phyloP scores from a whole-genome alignment of 2,329 filamentous ascomycete genomes.

The Colletotrichum sp. region DNA sequence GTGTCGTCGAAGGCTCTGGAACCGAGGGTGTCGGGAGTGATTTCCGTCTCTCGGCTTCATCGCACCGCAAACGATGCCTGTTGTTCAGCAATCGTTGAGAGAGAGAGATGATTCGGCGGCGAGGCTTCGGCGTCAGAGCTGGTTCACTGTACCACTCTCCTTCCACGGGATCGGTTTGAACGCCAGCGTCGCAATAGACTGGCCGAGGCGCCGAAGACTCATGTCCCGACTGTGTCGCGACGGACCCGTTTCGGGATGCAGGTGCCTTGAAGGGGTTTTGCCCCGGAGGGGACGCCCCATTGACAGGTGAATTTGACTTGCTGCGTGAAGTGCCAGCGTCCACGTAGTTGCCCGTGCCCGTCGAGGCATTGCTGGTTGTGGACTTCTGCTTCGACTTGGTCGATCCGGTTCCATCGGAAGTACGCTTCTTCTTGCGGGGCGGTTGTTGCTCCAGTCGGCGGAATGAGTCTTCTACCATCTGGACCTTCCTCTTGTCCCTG shows the following conservation, averaged over 20 bases:
- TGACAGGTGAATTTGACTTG: constrained; percentile 57
- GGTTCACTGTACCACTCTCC: constrained; percentile 57
- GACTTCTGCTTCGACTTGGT: constrained; percentile 31
- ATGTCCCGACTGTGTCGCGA: constrained; percentile 37
- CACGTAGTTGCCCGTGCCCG: constrained; percentile 43
- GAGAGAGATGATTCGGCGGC: constrained; percentile 56
- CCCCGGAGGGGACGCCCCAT: constrained; percentile 42
- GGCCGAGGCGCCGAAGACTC: constrained; percentile 42
- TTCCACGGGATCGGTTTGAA: constrained; percentile 61
- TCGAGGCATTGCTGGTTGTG: constrained; percentile 20
- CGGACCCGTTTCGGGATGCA: constrained; percentile 32
- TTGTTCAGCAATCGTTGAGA: constrained; percentile 57
- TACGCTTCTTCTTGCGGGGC: constrained; percentile 66
- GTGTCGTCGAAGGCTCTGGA: constrained; percentile 31
- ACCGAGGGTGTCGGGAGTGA: constrained; percentile 30
- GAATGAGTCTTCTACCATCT: constrained; percentile 69
- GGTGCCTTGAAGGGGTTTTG: constrained; percentile 29
- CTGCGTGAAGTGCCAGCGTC: constrained; percentile 59
- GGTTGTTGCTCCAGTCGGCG: constrained; percentile 64
- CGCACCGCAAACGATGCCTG: constrained; percentile 46
- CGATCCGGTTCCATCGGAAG: constrained; percentile 55
- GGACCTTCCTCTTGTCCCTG: constrained; percentile 70
- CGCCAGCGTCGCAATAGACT: constrained; percentile 54
- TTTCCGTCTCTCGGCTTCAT: constrained; percentile 41
- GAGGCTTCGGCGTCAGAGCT: constrained; percentile 39